phyloP scores from a whole-genome alignment of 2,329 filamentous ascomycete genomes.

The Diaporthe sp. region DNA sequence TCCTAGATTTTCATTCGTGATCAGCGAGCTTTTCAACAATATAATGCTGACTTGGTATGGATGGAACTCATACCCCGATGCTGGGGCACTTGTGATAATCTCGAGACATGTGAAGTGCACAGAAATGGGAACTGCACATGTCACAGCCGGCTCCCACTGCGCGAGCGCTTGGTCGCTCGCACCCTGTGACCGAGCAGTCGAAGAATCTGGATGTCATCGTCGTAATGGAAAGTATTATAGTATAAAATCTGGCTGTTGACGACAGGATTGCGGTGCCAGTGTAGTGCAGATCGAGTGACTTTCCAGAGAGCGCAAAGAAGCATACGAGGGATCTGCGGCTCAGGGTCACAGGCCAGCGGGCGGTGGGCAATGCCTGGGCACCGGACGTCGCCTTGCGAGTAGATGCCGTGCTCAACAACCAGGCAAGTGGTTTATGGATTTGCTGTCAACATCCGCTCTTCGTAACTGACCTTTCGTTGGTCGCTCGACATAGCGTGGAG shows the following conservation, averaged over 20 bases:
- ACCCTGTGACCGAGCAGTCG: not conserved
- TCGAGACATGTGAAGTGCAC: not conserved
- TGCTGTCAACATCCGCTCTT: not conserved
- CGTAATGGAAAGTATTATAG: not conserved
- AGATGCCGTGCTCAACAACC: no score
- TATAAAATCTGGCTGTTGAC: not conserved
- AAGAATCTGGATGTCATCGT: not conserved
- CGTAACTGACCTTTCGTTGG: not conserved
- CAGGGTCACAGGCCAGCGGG: no score
- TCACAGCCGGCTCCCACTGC: not conserved
- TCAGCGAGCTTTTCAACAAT: not conserved
- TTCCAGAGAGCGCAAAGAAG: no score
- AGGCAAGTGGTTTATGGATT: no score
- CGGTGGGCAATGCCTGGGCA: no score
- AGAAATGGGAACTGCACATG: not conserved
- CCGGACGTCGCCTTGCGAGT: no score
- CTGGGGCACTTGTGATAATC: not conserved
- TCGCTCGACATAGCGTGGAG: no score
- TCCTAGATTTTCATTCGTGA: constrained; percentile 3
- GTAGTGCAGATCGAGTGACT: no score
- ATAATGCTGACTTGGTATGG: no score
- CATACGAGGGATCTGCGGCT: no score
- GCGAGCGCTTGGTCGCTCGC: not conserved
- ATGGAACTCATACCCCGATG: not conserved
- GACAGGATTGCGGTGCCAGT: no score